Evolutionary conservation across 768 basidiomycete genomes (phyloP).

Genomic region (Cystofilobasidium bisporidii): DNA sequence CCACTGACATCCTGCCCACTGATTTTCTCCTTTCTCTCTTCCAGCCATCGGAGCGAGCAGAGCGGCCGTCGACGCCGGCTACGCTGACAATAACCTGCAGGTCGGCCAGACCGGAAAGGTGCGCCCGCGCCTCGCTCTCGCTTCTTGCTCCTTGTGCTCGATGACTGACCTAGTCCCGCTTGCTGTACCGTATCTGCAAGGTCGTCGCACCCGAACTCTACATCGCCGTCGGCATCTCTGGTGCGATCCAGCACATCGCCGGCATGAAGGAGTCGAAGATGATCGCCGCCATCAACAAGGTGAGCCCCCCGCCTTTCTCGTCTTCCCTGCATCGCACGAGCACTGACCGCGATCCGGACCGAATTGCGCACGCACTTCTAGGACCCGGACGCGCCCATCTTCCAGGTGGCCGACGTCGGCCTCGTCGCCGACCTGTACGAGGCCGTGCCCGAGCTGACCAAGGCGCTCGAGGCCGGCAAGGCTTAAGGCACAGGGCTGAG

Average conservation of each 20-base stretch:
- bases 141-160: not conserved
- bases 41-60: slow-evolving; percentile 89
- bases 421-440: slow-evolving; percentile 89
- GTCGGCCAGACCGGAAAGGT: slow-evolving; percentile 97
- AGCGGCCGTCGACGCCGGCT: slow-evolving; percentile 95
- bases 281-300: slow-evolving; percentile 98
- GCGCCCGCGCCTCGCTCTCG: slow-evolving; percentile 1
- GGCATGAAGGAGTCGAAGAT: slow-evolving; percentile 99
- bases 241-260: slow-evolving; percentile 96
- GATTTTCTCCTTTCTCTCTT: not conserved
- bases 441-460: slow-evolving; percentile 76
- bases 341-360: too few species aligned
- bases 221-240: slow-evolving; percentile 91
- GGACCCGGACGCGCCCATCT: slow-evolving; percentile 97
- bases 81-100: slow-evolving; percentile 93
- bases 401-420: slow-evolving; percentile 83
- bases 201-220: slow-evolving; percentile 95
- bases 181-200: slow-evolving; percentile 18
- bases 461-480: slow-evolving; percentile 62
- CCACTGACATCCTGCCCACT: too few species aligned
- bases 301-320: too few species aligned
- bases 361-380: too few species aligned
- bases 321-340: too few species aligned
- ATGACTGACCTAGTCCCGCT: not conserved
- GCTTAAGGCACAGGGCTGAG: not conserved